Evolutionary conservation across 768 basidiomycete genomes (phyloP), one percentile per base, ranked within the genome.

Genomic region (Mycena rebaudengoi): DNA sequence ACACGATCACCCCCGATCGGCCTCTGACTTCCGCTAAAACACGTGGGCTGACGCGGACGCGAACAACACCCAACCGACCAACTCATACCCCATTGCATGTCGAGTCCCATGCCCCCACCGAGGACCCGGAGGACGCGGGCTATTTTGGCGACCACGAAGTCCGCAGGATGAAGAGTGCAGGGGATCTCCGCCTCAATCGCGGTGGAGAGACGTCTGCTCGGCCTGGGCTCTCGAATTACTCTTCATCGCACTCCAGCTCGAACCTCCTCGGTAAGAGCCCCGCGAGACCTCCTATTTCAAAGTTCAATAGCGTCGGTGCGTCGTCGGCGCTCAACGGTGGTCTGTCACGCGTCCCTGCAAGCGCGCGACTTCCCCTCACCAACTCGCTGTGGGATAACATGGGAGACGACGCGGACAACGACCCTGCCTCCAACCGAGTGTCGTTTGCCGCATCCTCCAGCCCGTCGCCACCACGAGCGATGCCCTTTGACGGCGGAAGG

Each of bases 141-240:
- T 74, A 79, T 60, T 75, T 75, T 67, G 76, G 78, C 33, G 86
- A 89, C 65, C 87, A 79, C 49, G 90, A 93, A 71, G 74, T 92
- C 43, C 86, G 91, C 63, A 89, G 86, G 73, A 94, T 94, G 92
- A 94, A 92, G 78, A 94, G 92, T 74, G 92, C 92, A 21, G 92
- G 91, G 35, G 92, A 94, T 74, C 79, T 94, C 39, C 87, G 89
- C 33, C 80, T 48, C 73, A 45, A 70, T 70, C 40, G 69, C 71
- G 64, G 70, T 74, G 11, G 69, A 73, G 45, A 65, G 73, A 21
- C 79, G 14, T 76, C 79, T 26, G 76, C 73, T 61, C 84, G 78
- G 21, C 79, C 83, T 23, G 74, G 79, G 6, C 68, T 86, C 25
- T 73, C 84, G 11, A 80, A 87, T 46, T 86, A 87, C 67, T 77